Evolutionary conservation across 2,329 filamentous ascomycete genomes (phyloP), one percentile per base, ranked within the genome.

Genomic region (Trichoderma guizhouense): DNA sequence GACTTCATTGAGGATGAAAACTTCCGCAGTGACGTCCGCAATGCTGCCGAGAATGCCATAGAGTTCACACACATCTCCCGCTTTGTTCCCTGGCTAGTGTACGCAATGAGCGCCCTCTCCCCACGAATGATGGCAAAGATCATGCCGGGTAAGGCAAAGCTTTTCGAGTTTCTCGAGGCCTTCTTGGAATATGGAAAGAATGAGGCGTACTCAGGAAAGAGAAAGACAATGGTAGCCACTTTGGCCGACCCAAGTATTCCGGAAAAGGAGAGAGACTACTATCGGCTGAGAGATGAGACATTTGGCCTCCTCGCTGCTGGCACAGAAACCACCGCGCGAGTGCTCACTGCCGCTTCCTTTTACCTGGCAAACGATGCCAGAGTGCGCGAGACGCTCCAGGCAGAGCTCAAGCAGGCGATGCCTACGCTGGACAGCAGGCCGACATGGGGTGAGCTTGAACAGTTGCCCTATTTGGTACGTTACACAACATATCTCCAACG

Each of bases 241-340:
- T 43, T 73, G n/a, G 63, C 39, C 0, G 73, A 74, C n/a, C 36
- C 43, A 21, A 72, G 61, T 26, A 69, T 74, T 12, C 73, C 73
- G 12, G 24, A 43, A 6, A 24, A 58, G 11, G 74, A 76, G 71
- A 62, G 74, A 47, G 26, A 39, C 1, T 36, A 73, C 18, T 51
- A 72, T 55, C 73, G 74, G 18, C 47, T 75, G 7, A 36, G 73
- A 18, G 74, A 76, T 26, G 76, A 77, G 39, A 71, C 74, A 21
- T 66, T 61, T 14, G 71, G 58, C 12, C 36, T 77, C 18, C 15
- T 76, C 15, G 58, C 73, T 39, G 76, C 73, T 3, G 75, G 76
- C 5, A 76, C 75, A 0, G 76, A 76, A 55, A 75, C 76, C 1
- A 69, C 75, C 1, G 66, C 74, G 5, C 53, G 73, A 61, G 63